Evolutionary conservation across 371 early-diverging fungal genomes (phyloP), one percentile per base, ranked within the genome.

Genomic region (Lichtheimia ornata): DNA sequence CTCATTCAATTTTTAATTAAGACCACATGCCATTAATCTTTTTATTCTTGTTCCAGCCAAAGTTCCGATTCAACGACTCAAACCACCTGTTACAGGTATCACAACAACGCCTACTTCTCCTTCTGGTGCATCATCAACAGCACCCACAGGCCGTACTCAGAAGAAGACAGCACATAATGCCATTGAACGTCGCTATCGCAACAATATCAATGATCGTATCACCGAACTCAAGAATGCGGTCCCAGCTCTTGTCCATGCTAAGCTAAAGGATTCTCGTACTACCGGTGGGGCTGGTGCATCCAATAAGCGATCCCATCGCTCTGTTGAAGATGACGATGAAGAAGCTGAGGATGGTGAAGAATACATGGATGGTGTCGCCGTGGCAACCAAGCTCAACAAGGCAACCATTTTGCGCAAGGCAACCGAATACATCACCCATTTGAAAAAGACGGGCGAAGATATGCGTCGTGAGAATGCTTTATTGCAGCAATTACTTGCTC

Each of bases 81-180:
- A 77, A 51, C 55, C 65, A 27, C 40, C 58, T 20, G 61, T 28
- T 47, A 61, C 61, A 22, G 54, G 69, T 24, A 51, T 47, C 44
- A 57, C 60, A 15, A 35, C 63, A 22, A 18, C 58, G 5, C 52
- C 42, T 22, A 60, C 18, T 28, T 20, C 22, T 13, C 5, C 28
- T 14, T 28, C 53, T 22, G 20, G 25, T 20, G 17, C 64, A n/a
- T 25, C 59, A 24, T 17, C 43, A 20, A n/a, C 65, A 43, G 60
- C 64, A 14, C 40, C 56, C n/a, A 28, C 27, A 6, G 70, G 66
- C 13, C 65, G 71, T 17, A 66, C 70, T 22, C 75, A 71, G n/a
- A 92, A 94, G 71, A 95, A 94, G 70, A 89, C 91, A 6, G 93
- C 95, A 1, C 97, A 96, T 70, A 96, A 95, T 60, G 95, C 92